Conservation (phyloP, 1,139 yeast genomes). For the Blastobotrys aristatus region DNA sequence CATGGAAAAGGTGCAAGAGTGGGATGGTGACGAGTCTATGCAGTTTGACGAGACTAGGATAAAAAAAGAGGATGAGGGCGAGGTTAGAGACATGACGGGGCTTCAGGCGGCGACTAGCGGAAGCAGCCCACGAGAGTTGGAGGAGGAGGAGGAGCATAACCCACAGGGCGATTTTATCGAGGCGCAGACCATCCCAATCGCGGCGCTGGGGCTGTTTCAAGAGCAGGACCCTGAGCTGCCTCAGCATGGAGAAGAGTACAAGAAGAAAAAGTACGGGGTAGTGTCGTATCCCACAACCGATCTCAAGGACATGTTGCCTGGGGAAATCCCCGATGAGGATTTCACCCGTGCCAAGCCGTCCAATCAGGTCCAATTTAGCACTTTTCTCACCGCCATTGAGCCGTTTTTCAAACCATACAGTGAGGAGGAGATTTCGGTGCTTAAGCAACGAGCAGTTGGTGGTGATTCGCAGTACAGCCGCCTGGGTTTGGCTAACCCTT, state of each 20-base stretch:
- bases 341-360: slow-evolving; percentile 81
- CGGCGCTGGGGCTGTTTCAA: slow-evolving; percentile 66
- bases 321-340: slow-evolving; percentile 80
- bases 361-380: slow-evolving; percentile 87
- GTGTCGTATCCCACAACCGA: slow-evolving; percentile 83
- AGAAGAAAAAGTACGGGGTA: slow-evolving; percentile 78
- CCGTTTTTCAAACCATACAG: slow-evolving; percentile 71
- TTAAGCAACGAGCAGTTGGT: slow-evolving; percentile 48
- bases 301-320: slow-evolving; percentile 73
- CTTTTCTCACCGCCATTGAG: slow-evolving; percentile 81
- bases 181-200: slow-evolving; percentile 64
- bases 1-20: neutral
- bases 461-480: slow-evolving; percentile 24
- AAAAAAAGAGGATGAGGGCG: slow-evolving; percentile 8
- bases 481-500: slow-evolving; percentile 35
- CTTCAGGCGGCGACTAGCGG: slow-evolving; percentile 6
- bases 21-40: neutral
- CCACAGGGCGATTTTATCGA: slow-evolving; percentile 77
- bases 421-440: slow-evolving; percentile 75
- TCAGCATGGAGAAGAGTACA: slow-evolving; percentile 60
- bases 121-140: slow-evolving; percentile 43
- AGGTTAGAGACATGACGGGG: slow-evolving; percentile 9
- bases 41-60: slow-evolving; percentile 2
- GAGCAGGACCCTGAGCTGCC: slow-evolving; percentile 52
- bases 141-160: slow-evolving; percentile 47